These are phyloP conservation scores for Hypomontagnella submonticulosa DNA, from an alignment of 495 filamentous ascomycete species.

Conservation along the genomic window DNA sequence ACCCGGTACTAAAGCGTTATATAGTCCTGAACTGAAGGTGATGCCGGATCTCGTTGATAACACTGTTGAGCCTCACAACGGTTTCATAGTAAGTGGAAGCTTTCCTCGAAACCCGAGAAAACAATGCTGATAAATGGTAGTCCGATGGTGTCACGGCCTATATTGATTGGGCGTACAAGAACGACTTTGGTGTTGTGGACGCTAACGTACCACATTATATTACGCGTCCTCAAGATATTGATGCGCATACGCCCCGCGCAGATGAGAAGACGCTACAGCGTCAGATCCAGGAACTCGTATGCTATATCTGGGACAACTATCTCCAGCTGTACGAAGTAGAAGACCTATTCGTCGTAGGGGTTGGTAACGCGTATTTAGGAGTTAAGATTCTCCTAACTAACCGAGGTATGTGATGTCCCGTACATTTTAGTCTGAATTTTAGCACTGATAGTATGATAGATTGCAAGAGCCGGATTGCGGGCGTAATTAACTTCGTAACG, in stretches of 20 bases:
- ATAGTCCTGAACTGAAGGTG: constrained; percentile 76
- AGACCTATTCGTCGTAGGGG: constrained; percentile 83
- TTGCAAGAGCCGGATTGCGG: constrained; percentile 57
- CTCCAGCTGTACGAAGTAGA: constrained; percentile 79
- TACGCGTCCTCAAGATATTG: constrained; percentile 59
- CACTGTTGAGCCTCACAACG: constrained; percentile 81
- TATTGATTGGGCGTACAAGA: constrained; percentile 79
- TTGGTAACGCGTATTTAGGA: constrained; percentile 79
- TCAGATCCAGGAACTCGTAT: constrained; percentile 77
- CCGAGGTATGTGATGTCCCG: constrained; percentile 61
- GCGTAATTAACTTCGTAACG: constrained; percentile 68
- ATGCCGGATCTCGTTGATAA: constrained; percentile 74
- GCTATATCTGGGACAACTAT: constrained; percentile 97
- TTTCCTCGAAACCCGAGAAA: neutral
- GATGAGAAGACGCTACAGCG: constrained; percentile 56
- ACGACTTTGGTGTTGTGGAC: constrained; percentile 84
- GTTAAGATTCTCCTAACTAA: constrained; percentile 75
- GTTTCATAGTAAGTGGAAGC: constrained; percentile 77
- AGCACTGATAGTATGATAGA: constrained; percentile 47
- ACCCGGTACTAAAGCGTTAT: constrained; percentile 39
- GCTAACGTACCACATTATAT: constrained; percentile 85
- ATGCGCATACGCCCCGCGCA: constrained; percentile 48
- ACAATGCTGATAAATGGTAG: constrained; percentile 57
- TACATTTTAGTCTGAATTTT: neutral
- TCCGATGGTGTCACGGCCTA: constrained; percentile 81